A percentile compares a stretch with the other conserved stretches of the same genome.
These are phyloP conservation scores for Lachancea cidri DNA, from an alignment of 805 yeast genomes.

Conservation along the genomic window DNA sequence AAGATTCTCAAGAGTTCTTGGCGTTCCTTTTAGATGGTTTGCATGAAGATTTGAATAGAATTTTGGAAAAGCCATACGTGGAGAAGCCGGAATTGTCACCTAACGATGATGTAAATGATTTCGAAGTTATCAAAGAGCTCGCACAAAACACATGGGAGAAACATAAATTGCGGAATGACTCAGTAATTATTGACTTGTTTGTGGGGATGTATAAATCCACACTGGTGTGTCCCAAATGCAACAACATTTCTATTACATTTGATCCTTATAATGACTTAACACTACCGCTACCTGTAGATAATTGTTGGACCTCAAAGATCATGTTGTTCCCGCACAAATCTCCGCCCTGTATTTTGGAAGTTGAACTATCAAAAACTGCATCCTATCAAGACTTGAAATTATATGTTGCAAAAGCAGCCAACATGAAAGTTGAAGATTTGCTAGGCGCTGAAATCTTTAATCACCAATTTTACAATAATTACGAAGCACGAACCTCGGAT, in stretches of 20 bases:
- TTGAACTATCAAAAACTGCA: slow-evolving; percentile 64
- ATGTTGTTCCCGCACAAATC: slow-evolving; percentile 56
- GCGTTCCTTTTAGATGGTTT: slow-evolving; percentile 86
- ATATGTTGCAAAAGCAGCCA: slow-evolving; percentile 49
- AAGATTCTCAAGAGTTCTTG: slow-evolving; percentile 91
- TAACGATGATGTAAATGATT: slow-evolving; percentile 54
- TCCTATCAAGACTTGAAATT: slow-evolving; percentile 57
- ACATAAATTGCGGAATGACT: slow-evolving; percentile 76
- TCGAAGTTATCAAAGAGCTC: slow-evolving; percentile 48
- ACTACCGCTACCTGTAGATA: slow-evolving; percentile 75
- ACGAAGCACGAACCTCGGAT: slow-evolving; percentile 53
- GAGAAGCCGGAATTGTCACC: slow-evolving; percentile 76
- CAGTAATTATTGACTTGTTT: slow-evolving; percentile 78
- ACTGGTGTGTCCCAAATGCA: slow-evolving; percentile 79
- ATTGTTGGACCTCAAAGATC: slow-evolving; percentile 65
- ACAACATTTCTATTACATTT: slow-evolving; percentile 76
- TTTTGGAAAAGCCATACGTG: slow-evolving; percentile 74
- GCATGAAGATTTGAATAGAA: slow-evolving; percentile 89
- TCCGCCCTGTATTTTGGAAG: slow-evolving; percentile 50
- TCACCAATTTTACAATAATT: slow-evolving; percentile 62
- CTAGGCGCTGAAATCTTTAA: slow-evolving; percentile 61
- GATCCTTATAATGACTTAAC: slow-evolving; percentile 93
- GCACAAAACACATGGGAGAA: slow-evolving; percentile 78
- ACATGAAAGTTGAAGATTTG: slow-evolving; percentile 34
- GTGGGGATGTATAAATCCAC: slow-evolving; percentile 91